Evolutionary conservation across 2,329 filamentous ascomycete genomes (phyloP).

Genomic region (Monosporascus sp.): DNA sequence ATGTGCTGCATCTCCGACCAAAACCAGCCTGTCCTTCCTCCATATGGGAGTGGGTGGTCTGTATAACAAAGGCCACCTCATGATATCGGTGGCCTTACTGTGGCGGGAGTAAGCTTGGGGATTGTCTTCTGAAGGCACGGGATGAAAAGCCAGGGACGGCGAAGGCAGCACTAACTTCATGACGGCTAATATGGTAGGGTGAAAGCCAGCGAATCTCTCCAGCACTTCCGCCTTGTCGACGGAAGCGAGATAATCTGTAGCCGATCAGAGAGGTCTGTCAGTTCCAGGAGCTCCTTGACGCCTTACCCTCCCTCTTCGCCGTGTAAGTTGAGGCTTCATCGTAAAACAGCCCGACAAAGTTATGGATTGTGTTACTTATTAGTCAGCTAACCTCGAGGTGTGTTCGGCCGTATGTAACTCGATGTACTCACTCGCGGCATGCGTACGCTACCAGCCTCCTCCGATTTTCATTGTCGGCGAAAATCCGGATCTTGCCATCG

Average conservation of each 20-base stretch:
- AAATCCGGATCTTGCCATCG: constrained; percentile 21
- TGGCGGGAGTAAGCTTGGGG: neutral
- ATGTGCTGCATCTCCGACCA: constrained; percentile 33
- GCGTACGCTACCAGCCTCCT: constrained; percentile 28
- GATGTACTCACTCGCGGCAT: constrained; percentile 23
- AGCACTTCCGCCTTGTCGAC: constrained; percentile 25
- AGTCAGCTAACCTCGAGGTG: neutral
- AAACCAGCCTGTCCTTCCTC: constrained; percentile 24
- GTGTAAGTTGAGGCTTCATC: constrained; percentile 6
- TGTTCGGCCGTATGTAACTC: constrained; percentile 1
- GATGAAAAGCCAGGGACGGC: neutral
- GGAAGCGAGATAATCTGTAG: constrained; percentile 25
- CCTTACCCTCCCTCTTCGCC: constrained; percentile 5
- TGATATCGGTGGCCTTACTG: constrained; percentile 30
- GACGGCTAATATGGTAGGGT: constrained; percentile 20
- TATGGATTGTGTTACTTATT: constrained; percentile 25
- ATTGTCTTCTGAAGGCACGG: no score
- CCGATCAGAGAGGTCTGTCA: neutral
- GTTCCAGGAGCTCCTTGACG: neutral
- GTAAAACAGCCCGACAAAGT: constrained; percentile 28
- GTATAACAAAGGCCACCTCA: constrained; percentile 30
- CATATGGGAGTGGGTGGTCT: constrained; percentile 27
- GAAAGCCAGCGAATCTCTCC: constrained; percentile 21
- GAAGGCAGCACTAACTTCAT: constrained; percentile 16
- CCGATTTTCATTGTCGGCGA: constrained; percentile 14